These are phyloP conservation scores for Sclerotinia nivalis DNA, from an alignment of 2,329 filamentous ascomycete genomes.

Conservation along the genomic window DNA sequence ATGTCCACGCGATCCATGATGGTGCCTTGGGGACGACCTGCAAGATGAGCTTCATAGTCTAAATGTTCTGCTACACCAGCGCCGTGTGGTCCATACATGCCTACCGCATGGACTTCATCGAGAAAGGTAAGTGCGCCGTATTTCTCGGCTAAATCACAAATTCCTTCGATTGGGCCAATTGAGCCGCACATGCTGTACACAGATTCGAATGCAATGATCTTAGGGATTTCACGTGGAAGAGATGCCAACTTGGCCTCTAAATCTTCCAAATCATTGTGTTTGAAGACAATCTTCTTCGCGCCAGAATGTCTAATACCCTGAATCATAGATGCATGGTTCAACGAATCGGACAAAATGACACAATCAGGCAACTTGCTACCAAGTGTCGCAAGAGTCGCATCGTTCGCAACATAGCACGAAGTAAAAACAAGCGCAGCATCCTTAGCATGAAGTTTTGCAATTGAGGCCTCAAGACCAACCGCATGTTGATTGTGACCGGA, in stretches of 20 bases:
- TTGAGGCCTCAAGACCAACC: constrained; percentile 74
- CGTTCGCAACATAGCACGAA: constrained; percentile 97
- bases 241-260: constrained; percentile 90
- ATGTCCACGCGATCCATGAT: constrained; percentile 97
- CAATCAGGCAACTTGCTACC: constrained; percentile 95
- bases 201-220: constrained; percentile 98
- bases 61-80: constrained; percentile 97
- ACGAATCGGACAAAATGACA: constrained; percentile 94
- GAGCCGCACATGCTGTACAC: constrained; percentile 99
- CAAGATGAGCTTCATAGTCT: constrained; percentile 83
- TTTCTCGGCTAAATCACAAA: constrained; percentile 94
- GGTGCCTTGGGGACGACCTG: constrained; percentile 74
- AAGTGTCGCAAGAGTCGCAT: constrained; percentile 93
- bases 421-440: constrained; percentile 92
- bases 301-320: constrained; percentile 97
- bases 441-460: constrained; percentile 88
- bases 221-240: constrained; percentile 80
- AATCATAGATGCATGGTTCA: constrained; percentile 99
- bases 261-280: constrained; percentile 94
- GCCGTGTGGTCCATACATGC: constrained; percentile 96
- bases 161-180: constrained; percentile 91
- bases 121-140: constrained; percentile 97
- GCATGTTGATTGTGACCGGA: constrained; percentile 97
- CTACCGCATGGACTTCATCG: constrained; percentile 97
- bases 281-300: constrained; percentile 96